Evolutionary conservation across 202 grass and related monocot genomes (phyloP), one percentile per base, ranked within the genome.

Genomic region (Zoysia matrella): DNA sequence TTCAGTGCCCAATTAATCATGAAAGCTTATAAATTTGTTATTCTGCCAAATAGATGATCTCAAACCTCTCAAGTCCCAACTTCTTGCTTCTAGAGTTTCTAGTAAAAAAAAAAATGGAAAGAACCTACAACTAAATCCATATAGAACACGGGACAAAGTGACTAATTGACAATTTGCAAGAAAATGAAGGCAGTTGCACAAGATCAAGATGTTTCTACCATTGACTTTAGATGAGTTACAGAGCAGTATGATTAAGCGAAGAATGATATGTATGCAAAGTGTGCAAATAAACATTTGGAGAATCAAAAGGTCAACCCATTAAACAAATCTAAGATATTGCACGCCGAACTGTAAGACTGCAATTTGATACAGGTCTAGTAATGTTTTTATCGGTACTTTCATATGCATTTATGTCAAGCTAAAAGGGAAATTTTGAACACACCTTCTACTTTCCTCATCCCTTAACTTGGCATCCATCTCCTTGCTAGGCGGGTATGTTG

Each of bases 401-500:
- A 47, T 80, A 55, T 5, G 16, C 79, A 81, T 22, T 4, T 44
- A 72, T 18, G 13, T 30, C 48, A 3, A 65, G 7, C 48, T 44
- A 73, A 73, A 65, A 15, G 47, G 6, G 15, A 45, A 73, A 44
- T 65, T 65, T 43, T 43, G 15, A 45, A 78, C 75, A 72, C 48
- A 93, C 91, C 91, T 93, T 93, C 88, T 90, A 80, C 85, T 71
- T 80, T 90, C 88, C 69, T 93, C 88, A 1, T 90, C 91, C 56
- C 88, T 90, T 60, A 93, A 78, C 77, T 88, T 93, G 47, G 88
- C 88, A 71, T 93, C 91, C 91, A 93, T 93, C 87, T 93, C 91
- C 73, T 93, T 93, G 78, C 88, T 93, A 65, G 91, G 91, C 3
- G 78, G 91, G 90, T 93, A 93, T 65, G 69, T 88, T 6, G 91